phyloP scores from a whole-genome alignment of 1,284 basidiomycete species.

The Malassezia sympodialis region DNA sequence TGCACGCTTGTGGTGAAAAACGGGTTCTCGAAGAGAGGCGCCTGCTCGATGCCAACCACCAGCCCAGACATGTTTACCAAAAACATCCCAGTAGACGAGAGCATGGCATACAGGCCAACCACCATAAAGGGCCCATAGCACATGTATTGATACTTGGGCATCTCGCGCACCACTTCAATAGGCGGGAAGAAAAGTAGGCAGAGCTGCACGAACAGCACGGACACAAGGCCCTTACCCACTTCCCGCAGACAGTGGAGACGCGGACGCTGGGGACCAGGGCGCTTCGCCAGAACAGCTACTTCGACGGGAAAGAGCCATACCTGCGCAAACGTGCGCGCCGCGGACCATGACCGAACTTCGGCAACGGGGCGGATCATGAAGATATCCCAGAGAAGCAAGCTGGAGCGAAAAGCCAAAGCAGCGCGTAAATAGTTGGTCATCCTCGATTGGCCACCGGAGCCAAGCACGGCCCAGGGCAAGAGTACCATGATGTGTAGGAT shows the following conservation, averaged over 20 bases:
- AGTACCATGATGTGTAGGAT: background rate
- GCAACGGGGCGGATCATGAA: slow-evolving; percentile 34
- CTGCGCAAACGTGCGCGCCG: slow-evolving; percentile 35
- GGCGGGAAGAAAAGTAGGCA: slow-evolving; percentile 41
- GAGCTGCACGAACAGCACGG: slow-evolving; percentile 24
- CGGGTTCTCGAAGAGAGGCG: slow-evolving; percentile 45
- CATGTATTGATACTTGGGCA: slow-evolving; percentile 16
- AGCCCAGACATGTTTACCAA: slow-evolving; percentile 23
- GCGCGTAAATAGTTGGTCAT: slow-evolving; percentile 44
- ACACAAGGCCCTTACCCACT: slow-evolving; percentile 29
- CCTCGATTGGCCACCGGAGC: background rate
- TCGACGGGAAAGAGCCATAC: slow-evolving; percentile 45
- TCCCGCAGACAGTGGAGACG: slow-evolving; percentile 33
- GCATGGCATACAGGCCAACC: slow-evolving; percentile 6
- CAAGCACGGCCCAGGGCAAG: slow-evolving; percentile 1
- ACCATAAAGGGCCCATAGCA: slow-evolving; percentile 36
- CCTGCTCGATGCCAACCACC: slow-evolving; percentile 39
- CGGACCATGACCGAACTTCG: slow-evolving; percentile 36
- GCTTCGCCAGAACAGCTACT: slow-evolving; percentile 26
- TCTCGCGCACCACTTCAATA: slow-evolving; percentile 25
- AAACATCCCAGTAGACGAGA: background rate
- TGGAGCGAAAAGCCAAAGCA: slow-evolving; percentile 42
- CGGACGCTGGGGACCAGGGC: slow-evolving; percentile 24
- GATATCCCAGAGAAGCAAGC: slow-evolving; percentile 43
- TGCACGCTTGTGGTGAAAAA: slow-evolving; percentile 43